A percentile compares a stretch with the other conserved stretches of the same genome.
Conservation (phyloP, 1,284 basidiomycete species). For the Ceratobasidium sp. region DNA sequence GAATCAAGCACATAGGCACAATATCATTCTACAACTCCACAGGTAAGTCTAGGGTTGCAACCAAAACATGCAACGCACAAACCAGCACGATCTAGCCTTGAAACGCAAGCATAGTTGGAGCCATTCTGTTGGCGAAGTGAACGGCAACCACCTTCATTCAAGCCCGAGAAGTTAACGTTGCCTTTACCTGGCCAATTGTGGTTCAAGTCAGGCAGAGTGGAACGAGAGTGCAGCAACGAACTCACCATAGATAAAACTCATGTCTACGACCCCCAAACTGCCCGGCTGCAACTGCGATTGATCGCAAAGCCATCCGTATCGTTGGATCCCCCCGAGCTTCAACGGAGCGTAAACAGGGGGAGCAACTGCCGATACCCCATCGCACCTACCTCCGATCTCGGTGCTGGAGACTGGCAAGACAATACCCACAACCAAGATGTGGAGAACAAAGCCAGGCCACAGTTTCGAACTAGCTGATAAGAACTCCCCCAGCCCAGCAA, state of each 20-base stretch:
- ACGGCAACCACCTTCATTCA: conserved; percentile 65
- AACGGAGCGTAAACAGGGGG: conserved; percentile 25
- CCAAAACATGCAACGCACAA: conserved; percentile 60
- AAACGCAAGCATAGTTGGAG: conserved; percentile 13
- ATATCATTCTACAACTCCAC: conserved; percentile 63
- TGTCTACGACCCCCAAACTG: conserved; percentile 19
- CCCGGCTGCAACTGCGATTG: conserved; percentile 30
- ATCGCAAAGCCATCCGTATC: conserved; percentile 32
- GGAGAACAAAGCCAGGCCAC: neutral
- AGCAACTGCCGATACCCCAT: conserved; percentile 30
- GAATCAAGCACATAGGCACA: conserved; percentile 66
- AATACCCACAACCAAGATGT: conserved; percentile 19
- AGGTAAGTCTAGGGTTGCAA: neutral
- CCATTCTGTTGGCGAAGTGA: neutral
- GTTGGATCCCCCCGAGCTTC: conserved; percentile 25
- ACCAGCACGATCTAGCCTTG: conserved; percentile 71
- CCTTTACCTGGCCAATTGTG: conserved; percentile 26
- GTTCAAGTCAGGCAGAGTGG: neutral
- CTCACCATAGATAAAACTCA: conserved; percentile 26
- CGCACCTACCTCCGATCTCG: neutral
- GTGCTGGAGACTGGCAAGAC: neutral
- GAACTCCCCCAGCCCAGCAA: conserved; percentile 2
- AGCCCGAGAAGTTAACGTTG: conserved; percentile 61
- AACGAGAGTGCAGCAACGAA: neutral
- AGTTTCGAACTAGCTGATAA: neutral